Conservation (phyloP, 208 protist species). For the Trypanosoma grayi region DNA sequence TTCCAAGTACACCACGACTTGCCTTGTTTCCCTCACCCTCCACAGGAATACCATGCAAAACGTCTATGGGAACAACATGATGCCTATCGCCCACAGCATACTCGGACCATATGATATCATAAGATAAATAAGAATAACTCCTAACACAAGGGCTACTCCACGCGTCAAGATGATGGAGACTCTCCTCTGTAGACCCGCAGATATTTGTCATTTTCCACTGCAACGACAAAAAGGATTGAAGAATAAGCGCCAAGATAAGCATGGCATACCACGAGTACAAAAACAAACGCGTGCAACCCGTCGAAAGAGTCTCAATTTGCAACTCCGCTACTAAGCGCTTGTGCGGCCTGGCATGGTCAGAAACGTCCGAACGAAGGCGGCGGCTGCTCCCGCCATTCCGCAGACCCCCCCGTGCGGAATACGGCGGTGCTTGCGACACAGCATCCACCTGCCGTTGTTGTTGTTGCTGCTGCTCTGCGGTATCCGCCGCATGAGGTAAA, state of each 20-base stretch:
- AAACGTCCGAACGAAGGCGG: too few relatives aligned
- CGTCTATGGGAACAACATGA: background rate
- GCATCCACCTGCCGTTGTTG: background rate
- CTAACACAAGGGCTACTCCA: conserved; percentile 51
- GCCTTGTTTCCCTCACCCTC: background rate
- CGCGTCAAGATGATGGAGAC: conserved; percentile 32
- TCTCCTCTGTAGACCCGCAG: conserved; percentile 40
- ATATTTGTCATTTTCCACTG: conserved; percentile 72
- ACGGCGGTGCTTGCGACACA: background rate
- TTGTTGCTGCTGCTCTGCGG: background rate
- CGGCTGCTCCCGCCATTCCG: background rate
- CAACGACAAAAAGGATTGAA: conserved; percentile 50
- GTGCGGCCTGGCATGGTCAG: background rate
- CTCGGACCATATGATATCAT: background rate
- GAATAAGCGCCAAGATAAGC: conserved; percentile 46
- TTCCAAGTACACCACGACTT: background rate
- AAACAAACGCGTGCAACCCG: conserved; percentile 40
- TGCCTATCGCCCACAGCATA: background rate
- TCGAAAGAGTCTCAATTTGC: conserved; percentile 76
- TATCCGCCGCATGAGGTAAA: background rate
- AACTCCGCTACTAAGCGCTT: conserved; percentile 37
- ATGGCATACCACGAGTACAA: conserved; percentile 69
- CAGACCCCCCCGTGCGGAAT: background rate
- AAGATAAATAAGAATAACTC: background rate
- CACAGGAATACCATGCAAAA: background rate